phyloP scores from a whole-genome alignment of 139 green algal genomes.

The Chlamydomonas incerta region DNA sequence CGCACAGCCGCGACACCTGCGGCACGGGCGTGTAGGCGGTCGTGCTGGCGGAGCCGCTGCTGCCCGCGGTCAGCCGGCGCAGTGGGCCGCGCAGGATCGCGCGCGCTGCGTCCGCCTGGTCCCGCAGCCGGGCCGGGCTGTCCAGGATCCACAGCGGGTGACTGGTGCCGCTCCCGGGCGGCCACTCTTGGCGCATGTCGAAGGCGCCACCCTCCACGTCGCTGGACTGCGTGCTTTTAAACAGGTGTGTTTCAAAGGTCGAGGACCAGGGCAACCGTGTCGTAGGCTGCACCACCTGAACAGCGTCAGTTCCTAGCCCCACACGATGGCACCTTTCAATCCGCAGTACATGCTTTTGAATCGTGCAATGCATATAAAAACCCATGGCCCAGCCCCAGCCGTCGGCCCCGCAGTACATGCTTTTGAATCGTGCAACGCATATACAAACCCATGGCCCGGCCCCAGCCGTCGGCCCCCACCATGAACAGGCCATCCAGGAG shows the following conservation, averaged over 20 bases:
- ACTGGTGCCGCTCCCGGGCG: background rate
- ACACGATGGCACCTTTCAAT: no score
- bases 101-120: no score
- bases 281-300: no score
- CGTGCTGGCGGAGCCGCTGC: background rate
- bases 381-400: background rate
- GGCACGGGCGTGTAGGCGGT: background rate
- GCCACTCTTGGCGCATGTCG: background rate
- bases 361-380: background rate
- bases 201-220: no score
- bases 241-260: no score
- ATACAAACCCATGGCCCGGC: background rate
- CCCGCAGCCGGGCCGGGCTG: background rate
- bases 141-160: background rate
- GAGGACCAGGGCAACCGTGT: no score
- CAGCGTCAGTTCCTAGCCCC: no score
- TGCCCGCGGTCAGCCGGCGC: no score
- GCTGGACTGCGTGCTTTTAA: no score
- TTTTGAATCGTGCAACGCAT: background rate
- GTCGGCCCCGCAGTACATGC: no score
- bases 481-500: slow-evolving; percentile 10
- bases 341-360: background rate
- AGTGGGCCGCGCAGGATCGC: background rate
- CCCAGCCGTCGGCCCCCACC: background rate
- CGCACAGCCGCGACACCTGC: background rate